These are phyloP conservation scores for Daldinia concentrica DNA, from an alignment of 495 filamentous ascomycete genomes.

Conservation along the genomic window DNA sequence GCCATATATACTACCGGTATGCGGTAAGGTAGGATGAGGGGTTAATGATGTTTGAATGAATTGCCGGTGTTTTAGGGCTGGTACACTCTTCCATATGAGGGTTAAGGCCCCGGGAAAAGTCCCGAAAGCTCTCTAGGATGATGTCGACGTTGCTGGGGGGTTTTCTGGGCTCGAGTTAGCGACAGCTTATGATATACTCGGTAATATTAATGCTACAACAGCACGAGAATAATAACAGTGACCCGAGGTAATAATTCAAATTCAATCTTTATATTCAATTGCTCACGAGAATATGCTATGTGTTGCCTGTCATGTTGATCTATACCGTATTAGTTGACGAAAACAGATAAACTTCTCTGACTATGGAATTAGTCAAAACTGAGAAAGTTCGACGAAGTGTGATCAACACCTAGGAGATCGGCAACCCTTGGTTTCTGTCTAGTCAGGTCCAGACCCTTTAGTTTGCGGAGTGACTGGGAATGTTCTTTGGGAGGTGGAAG, in stretches of 20 bases:
- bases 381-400: not conserved
- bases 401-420: not conserved
- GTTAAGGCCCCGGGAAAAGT: constrained; percentile 6
- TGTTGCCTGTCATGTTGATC: not conserved
- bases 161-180: not conserved
- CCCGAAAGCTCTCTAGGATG: not conserved
- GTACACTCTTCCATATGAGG: constrained; percentile 15
- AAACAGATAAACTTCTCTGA: not conserved
- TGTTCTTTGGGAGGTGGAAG: constrained; percentile 1
- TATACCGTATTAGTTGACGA: not conserved
- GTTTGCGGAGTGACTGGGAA: constrained; percentile 5
- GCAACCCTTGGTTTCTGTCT: constrained; percentile 1
- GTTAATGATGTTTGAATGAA: constrained; percentile 29
- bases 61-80: constrained; percentile 31
- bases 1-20: constrained; percentile 36
- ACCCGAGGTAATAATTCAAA: not conserved
- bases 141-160: not conserved
- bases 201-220: not conserved
- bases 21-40: constrained; percentile 29
- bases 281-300: not conserved
- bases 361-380: not conserved
- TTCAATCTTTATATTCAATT: not conserved
- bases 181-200: not conserved
- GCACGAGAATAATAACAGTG: not conserved
- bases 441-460: constrained; percentile 17